These are phyloP conservation scores for Neofusicoccum sp. DNA, from an alignment of 2,329 filamentous ascomycete genomes.

Conservation along the genomic window DNA sequence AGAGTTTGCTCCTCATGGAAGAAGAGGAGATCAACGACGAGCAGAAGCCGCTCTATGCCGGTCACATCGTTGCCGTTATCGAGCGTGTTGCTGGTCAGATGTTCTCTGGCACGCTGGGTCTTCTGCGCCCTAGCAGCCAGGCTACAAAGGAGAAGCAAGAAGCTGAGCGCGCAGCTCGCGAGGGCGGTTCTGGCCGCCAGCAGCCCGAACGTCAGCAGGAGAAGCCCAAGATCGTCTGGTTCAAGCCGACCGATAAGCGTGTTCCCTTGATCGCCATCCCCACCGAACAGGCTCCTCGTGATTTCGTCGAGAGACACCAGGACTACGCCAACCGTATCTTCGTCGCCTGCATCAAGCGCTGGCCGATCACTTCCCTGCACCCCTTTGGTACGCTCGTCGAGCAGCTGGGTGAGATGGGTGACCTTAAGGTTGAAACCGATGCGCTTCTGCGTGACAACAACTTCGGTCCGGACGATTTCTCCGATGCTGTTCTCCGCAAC, in stretches of 20 bases:
- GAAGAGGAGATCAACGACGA: constrained; percentile 99
- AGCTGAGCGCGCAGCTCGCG: constrained; percentile 86
- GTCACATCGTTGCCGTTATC: constrained; percentile 94
- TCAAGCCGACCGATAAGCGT: constrained; percentile 98
- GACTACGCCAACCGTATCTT: constrained; percentile 98
- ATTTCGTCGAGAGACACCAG: constrained; percentile 98
- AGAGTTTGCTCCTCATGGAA: constrained; percentile 93
- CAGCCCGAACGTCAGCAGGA: constrained; percentile 85
- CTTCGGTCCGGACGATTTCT: constrained; percentile 96
- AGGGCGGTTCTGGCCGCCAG: constrained; percentile 69
- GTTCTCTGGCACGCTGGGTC: constrained; percentile 94
- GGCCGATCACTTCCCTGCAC: constrained; percentile 99
- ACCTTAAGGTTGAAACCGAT: constrained; percentile 96
- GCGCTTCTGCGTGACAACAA: constrained; percentile 97
- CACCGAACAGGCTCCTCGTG: constrained; percentile 93
- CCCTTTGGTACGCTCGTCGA: constrained; percentile 97
- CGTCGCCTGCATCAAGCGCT: constrained; percentile 97
- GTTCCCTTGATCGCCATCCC: constrained; percentile 97
- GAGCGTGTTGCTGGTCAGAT: constrained; percentile 97
- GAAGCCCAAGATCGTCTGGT: constrained; percentile 99
- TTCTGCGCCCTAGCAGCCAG: constrained; percentile 93
- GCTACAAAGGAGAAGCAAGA: constrained; percentile 99
- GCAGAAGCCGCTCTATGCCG: constrained; percentile 94
- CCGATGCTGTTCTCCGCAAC: constrained; percentile 90
- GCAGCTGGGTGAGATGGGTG: constrained; percentile 94